Evolutionary conservation across 2,329 filamentous ascomycete species (phyloP).

Genomic region (Cercospora sp.): DNA sequence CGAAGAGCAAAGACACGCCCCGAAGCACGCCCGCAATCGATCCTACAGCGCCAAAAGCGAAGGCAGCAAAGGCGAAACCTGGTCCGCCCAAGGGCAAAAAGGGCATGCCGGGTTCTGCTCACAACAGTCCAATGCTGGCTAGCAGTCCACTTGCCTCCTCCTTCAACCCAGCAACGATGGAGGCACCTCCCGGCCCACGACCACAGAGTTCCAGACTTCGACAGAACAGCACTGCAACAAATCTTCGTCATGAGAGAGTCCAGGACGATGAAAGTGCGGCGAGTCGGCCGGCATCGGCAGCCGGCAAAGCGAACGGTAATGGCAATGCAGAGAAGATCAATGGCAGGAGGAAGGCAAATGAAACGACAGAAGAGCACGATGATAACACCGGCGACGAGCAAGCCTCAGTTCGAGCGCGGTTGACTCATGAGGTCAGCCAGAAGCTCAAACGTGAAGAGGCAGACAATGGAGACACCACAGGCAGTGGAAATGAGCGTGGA

Average conservation of each 20-base stretch:
- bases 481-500: slow-evolving; percentile 20
- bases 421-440: slow-evolving; percentile 32
- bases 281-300: slow-evolving; percentile 29
- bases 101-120: slow-evolving; percentile 58
- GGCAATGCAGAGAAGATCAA: slow-evolving; percentile 29
- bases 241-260: slow-evolving; percentile 36
- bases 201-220: slow-evolving; percentile 70
- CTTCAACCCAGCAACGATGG: slow-evolving; percentile 64
- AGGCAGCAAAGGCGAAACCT: slow-evolving; percentile 64
- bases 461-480: slow-evolving; percentile 35
- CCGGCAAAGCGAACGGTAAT: slow-evolving; percentile 32
- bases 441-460: slow-evolving; percentile 53
- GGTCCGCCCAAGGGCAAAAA: slow-evolving; percentile 73
- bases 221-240: slow-evolving; percentile 67
- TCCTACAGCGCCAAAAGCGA: slow-evolving; percentile 68
- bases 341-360: slow-evolving; percentile 27
- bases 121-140: slow-evolving; percentile 46
- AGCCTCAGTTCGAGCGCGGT: slow-evolving; percentile 13
- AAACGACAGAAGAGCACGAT: slow-evolving; percentile 28
- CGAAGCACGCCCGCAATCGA: slow-evolving; percentile 68
- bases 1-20: slow-evolving; percentile 58
- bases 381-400: slow-evolving; percentile 24
- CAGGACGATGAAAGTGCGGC: slow-evolving; percentile 46
- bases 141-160: slow-evolving; percentile 51
- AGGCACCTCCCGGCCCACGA: slow-evolving; percentile 67